phyloP scores from a whole-genome alignment of 192 early-diverging fungal genomes.

The Radiomyces spectabilis region DNA sequence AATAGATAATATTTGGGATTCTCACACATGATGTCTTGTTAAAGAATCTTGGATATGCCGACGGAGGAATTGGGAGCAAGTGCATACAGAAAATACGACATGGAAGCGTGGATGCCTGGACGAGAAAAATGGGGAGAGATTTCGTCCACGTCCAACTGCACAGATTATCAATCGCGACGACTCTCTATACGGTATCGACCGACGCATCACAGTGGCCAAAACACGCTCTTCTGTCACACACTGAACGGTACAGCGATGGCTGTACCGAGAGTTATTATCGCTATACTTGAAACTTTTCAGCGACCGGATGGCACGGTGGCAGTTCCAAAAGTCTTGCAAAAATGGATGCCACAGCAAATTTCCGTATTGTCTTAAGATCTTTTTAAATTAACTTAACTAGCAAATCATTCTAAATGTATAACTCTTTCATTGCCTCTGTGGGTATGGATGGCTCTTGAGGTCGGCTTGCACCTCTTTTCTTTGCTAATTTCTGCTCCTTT shows the following conservation, averaged over 20 bases:
- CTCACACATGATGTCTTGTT: not conserved
- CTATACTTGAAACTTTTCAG: conserved; percentile 81
- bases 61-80: conserved; percentile 84
- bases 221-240: conserved; percentile 73
- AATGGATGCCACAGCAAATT: conserved; percentile 66
- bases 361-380: no score
- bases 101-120: conserved; percentile 96
- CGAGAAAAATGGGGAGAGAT: conserved; percentile 76
- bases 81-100: conserved; percentile 84
- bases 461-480: conserved; percentile 1
- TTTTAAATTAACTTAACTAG: no score
- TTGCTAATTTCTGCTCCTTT: conserved; percentile 8
- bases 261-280: conserved; percentile 81
- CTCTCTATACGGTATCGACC: conserved; percentile 65
- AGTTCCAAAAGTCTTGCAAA: conserved; percentile 63
- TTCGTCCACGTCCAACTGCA: conserved; percentile 86
- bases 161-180: conserved; percentile 85
- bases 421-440: conserved; percentile 6
- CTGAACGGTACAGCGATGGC: conserved; percentile 90
- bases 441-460: not conserved
- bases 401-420: conserved; percentile 5
- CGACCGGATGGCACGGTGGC: conserved; percentile 55
- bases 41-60: conserved; percentile 80
- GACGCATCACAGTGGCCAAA: conserved; percentile 9
- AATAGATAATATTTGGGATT: not conserved